These are phyloP conservation scores for Cystofilobasidium bisporidii DNA, from an alignment of 768 basidiomycete genomes.

Conservation along the genomic window DNA sequence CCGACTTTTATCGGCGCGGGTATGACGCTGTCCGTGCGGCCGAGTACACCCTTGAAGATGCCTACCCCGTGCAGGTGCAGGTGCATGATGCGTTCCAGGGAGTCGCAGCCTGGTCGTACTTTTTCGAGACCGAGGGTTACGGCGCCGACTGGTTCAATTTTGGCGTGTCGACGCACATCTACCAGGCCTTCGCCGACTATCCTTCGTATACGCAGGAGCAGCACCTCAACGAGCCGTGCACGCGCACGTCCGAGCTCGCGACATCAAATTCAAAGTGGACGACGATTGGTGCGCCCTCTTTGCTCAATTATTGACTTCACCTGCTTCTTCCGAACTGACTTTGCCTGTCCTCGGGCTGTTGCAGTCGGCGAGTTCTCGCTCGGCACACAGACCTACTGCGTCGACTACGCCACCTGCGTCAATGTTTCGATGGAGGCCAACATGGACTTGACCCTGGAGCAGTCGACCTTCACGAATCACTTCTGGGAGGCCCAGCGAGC, in stretches of 20 bases:
- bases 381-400: constrained; percentile 19
- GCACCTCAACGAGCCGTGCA: constrained; percentile 12
- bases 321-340: neutral
- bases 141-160: constrained; percentile 18
- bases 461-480: neutral
- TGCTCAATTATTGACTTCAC: neutral
- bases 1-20: constrained; percentile 13
- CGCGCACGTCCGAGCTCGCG: neutral
- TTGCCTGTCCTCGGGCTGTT: neutral
- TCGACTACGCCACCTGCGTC: constrained; percentile 1
- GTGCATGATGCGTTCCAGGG: constrained; percentile 26
- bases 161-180: constrained; percentile 11
- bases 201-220: neutral
- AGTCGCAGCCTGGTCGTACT: constrained; percentile 23
- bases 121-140: constrained; percentile 6
- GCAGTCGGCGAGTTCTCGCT: constrained; percentile 16
- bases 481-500: constrained; percentile 16
- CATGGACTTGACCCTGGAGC: neutral
- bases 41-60: constrained; percentile 6
- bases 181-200: constrained; percentile 12
- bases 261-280: constrained; percentile 7
- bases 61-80: constrained; percentile 1
- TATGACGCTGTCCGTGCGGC: constrained; percentile 16
- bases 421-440: neutral
- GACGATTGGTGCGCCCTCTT: neutral